Percentiles rank a stretch among this genome's conserved stretches.
Evolutionary conservation across 2,329 filamentous ascomycete genomes (phyloP).

Genomic region (Zarea fungicola): DNA sequence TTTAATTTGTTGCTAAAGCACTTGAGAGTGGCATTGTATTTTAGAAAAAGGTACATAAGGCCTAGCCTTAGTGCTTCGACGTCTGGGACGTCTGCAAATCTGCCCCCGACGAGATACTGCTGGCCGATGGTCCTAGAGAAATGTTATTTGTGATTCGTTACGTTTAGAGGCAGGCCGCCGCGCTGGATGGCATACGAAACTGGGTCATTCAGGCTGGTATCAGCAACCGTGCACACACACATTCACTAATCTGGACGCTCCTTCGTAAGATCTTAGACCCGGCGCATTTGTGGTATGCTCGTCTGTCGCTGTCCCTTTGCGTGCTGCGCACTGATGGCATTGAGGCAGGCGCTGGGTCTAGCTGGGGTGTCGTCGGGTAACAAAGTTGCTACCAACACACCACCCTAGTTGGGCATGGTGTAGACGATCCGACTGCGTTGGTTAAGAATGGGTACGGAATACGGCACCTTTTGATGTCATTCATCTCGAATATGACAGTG

Average conservation of each 20-base stretch:
- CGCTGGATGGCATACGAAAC: conserved; percentile 32
- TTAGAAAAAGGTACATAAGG: too few relatives aligned
- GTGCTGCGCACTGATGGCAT: conserved; percentile 25
- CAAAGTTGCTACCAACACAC: conserved; percentile 35
- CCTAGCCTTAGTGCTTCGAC: conserved; percentile 46
- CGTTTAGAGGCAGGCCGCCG: conserved; percentile 32
- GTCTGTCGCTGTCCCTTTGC: conserved; percentile 32
- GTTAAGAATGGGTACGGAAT: conserved; percentile 31
- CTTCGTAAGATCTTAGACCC: conserved; percentile 13
- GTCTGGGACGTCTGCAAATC: conserved; percentile 39
- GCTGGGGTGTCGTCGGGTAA: conserved; percentile 20
- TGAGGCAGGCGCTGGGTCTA: conserved; percentile 27
- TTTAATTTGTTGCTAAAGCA: too few relatives aligned
- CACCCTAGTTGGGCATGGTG: conserved; percentile 41
- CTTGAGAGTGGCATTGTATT: too few relatives aligned
- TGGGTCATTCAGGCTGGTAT: conserved; percentile 40
- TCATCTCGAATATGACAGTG: conserved; percentile 35
- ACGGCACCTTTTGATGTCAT: conserved; percentile 28
- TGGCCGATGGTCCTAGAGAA: conserved; percentile 35
- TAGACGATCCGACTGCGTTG: conserved; percentile 37
- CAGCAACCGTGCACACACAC: conserved; percentile 34
- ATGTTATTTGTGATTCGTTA: conserved; percentile 28
- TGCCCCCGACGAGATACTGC: conserved; percentile 36
- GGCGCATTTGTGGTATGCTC: conserved; percentile 35
- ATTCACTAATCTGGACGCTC: conserved; percentile 30